A percentile compares a stretch with the other conserved stretches of the same genome.
Conservation (phyloP, 73 alveolate genomes). For the Durusdinium trenchii region DNA sequence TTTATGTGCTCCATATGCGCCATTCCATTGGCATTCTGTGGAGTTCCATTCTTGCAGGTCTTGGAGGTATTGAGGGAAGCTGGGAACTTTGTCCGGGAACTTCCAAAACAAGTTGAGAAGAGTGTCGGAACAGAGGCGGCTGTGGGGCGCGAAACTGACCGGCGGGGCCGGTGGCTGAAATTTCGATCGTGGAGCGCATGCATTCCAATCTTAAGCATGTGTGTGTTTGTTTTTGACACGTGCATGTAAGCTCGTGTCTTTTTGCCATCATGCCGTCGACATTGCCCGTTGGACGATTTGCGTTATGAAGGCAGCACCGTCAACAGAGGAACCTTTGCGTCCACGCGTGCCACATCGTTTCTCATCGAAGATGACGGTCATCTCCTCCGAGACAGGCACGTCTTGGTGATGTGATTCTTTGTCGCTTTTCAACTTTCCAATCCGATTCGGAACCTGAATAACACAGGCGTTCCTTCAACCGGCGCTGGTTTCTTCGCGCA, state of each 20-base stretch:
- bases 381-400: slow-evolving; percentile 52
- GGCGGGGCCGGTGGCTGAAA: not conserved
- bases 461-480: slow-evolving; percentile 57
- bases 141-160: not conserved
- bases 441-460: not conserved
- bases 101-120: not conserved
- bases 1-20: not conserved
- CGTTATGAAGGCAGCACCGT: not conserved
- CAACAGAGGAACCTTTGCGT: slow-evolving; percentile 17
- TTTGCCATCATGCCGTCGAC: not conserved
- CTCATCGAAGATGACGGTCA: slow-evolving; percentile 15
- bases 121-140: too few species aligned
- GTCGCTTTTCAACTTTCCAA: not conserved
- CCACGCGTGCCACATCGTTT: slow-evolving; percentile 72
- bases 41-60: too few species aligned
- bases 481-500: slow-evolving; percentile 76
- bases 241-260: not conserved
- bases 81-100: not conserved
- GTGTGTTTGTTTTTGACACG: not conserved
- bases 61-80: too few species aligned
- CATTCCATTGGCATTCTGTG: too few species aligned
- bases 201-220: not conserved
- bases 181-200: not conserved
- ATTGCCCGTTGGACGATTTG: not conserved
- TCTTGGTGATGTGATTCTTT: not conserved